Conservation (phyloP, 345 rosid species). For the Reutealis trisperma region DNA sequence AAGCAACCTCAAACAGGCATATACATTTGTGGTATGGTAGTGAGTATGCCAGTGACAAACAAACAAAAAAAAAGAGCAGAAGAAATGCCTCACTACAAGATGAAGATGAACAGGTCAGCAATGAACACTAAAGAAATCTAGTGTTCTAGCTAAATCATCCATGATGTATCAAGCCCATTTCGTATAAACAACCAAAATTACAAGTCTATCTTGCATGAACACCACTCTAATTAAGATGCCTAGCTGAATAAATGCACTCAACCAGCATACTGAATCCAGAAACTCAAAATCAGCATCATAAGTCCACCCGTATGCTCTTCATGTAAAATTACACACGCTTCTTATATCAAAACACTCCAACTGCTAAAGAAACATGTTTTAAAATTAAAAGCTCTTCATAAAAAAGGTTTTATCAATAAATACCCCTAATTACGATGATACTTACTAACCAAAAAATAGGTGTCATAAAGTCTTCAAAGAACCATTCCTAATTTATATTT, state of each 20-base stretch:
- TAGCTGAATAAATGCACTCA: background rate
- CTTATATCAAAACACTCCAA: background rate
- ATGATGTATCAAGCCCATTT: background rate
- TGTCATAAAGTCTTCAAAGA: background rate
- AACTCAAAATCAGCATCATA: background rate
- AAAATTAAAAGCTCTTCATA: background rate
- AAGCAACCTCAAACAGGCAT: too few relatives aligned
- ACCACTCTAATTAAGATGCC: background rate
- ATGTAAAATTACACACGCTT: background rate
- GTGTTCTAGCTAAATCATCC: background rate
- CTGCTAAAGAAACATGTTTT: background rate
- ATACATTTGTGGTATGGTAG: too few relatives aligned
- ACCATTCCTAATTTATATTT: background rate
- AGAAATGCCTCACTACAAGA: background rate
- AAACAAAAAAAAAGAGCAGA: too few relatives aligned
- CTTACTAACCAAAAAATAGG: background rate
- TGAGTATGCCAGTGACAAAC: too few relatives aligned
- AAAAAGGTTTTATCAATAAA: conserved; percentile 3
- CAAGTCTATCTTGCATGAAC: background rate
- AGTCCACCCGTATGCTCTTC: background rate
- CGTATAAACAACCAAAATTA: background rate
- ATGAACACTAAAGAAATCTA: background rate
- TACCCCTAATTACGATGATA: background rate
- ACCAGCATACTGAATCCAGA: background rate
- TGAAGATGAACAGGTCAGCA: background rate